Percentiles rank a stretch among this genome's conserved stretches.
phyloP scores from a whole-genome alignment of 192 early-diverging fungal genomes.

The Linnemannia hyalina region DNA sequence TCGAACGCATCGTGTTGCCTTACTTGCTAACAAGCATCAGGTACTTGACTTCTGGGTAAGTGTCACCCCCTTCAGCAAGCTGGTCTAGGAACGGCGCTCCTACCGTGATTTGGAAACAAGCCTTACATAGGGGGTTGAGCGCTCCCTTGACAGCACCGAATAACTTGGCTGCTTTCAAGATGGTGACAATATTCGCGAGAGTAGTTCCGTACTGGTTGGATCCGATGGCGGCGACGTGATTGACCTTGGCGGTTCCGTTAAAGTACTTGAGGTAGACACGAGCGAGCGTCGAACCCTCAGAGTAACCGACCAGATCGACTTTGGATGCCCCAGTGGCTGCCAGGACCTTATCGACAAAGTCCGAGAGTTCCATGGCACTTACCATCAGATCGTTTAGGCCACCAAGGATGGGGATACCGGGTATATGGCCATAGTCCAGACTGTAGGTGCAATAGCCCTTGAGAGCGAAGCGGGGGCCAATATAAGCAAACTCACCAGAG shows the following conservation, averaged over 20 bases:
- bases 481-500: conserved; percentile 16
- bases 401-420: background rate
- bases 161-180: background rate
- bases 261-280: conserved; percentile 27
- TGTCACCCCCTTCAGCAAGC: background rate
- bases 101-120: background rate
- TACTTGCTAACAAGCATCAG: conserved; percentile 25
- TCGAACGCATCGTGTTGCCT: background rate
- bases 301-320: conserved; percentile 29
- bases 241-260: background rate
- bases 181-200: background rate
- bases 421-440: conserved; percentile 3
- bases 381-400: conserved; percentile 1
- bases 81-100: background rate
- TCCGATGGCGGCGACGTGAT: conserved; percentile 1
- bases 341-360: conserved; percentile 13
- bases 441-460: conserved; percentile 20
- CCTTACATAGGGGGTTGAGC: background rate
- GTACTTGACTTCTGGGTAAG: conserved; percentile 14
- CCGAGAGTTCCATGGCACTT: conserved; percentile 2
- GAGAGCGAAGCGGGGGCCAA: conserved; percentile 9
- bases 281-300: conserved; percentile 14
- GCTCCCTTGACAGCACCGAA: background rate
- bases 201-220: conserved; percentile 7
- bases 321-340: conserved; percentile 8